These are phyloP conservation scores for Hypholoma sublateritium DNA, from an alignment of 768 basidiomycete species.

Conservation along the genomic window DNA sequence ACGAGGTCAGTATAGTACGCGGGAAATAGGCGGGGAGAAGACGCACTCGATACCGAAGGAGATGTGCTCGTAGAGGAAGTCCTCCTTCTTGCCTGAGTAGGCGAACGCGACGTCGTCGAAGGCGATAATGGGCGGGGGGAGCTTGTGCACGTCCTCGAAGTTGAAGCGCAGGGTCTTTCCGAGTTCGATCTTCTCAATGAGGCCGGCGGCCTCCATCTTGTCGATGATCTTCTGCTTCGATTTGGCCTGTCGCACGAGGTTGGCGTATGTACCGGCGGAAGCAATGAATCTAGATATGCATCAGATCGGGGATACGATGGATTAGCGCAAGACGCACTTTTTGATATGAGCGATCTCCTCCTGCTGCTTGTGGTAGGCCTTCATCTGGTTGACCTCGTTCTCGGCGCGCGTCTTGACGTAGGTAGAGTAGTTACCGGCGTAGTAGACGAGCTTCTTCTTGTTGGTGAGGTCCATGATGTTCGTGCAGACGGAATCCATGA, in stretches of 20 bases:
- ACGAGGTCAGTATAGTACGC: slow-evolving; percentile 6
- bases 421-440: slow-evolving; percentile 95
- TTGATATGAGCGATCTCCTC: slow-evolving; percentile 99
- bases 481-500: slow-evolving; percentile 97
- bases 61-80: slow-evolving; percentile 85
- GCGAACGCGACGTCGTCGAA: slow-evolving; percentile 95
- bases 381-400: slow-evolving; percentile 99
- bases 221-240: slow-evolving; percentile 99
- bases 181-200: slow-evolving; percentile 87
- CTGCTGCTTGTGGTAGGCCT: slow-evolving; percentile 98
- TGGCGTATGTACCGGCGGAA: slow-evolving; percentile 99
- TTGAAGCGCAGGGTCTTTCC: slow-evolving; percentile 82
- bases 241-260: slow-evolving; percentile 97
- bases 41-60: slow-evolving; percentile 96
- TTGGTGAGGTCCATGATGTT: slow-evolving; percentile 95
- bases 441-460: slow-evolving; percentile 93
- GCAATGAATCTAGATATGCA: slow-evolving; percentile 78
- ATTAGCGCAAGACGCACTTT: slow-evolving; percentile 54
- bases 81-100: slow-evolving; percentile 86
- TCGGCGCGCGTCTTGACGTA: slow-evolving; percentile 95
- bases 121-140: slow-evolving; percentile 96
- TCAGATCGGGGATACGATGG: not conserved
- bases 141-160: slow-evolving; percentile 91
- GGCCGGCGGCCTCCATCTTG: slow-evolving; percentile 99
- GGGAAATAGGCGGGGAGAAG: slow-evolving; percentile 33